phyloP scores from a whole-genome alignment of 2,329 filamentous ascomycete species.

The Sclerotinia nivalis region DNA sequence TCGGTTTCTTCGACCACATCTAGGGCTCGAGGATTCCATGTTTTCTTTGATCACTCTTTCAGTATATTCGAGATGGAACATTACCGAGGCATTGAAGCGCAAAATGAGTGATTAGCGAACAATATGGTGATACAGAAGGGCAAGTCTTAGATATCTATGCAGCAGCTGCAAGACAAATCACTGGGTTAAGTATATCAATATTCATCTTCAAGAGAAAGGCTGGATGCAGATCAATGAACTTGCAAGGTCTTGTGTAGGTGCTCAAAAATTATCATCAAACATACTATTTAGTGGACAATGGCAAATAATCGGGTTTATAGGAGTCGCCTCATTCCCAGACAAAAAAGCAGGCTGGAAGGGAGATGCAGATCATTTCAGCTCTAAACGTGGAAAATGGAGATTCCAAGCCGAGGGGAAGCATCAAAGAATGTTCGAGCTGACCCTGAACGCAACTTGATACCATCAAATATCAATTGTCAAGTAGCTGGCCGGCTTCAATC shows the following conservation, averaged over 20 bases:
- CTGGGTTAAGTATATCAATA: not conserved
- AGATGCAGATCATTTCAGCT: not conserved
- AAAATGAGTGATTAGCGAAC: not conserved
- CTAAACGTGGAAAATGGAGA: not conserved
- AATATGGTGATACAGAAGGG: not conserved
- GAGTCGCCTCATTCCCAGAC: not conserved
- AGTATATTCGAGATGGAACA: not conserved
- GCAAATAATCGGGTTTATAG: not conserved
- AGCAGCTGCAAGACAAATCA: not conserved
- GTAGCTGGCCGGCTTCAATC: not conserved
- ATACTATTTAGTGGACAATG: not conserved
- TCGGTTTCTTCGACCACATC: not conserved
- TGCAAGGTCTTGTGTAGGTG: not conserved
- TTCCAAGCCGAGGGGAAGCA: not conserved
- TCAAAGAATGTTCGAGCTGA: not conserved
- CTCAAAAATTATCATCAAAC: no score
- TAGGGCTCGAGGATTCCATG: not conserved
- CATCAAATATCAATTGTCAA: not conserved
- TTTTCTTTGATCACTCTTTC: no score
- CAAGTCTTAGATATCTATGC: not conserved
- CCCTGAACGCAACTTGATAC: not conserved
- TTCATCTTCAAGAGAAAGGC: not conserved
- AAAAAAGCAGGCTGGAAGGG: not conserved
- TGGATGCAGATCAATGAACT: not conserved
- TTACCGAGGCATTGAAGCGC: no score